These are phyloP conservation scores for Albatrellus sp. DNA, from an alignment of 1,284 basidiomycete species.

Conservation along the genomic window DNA sequence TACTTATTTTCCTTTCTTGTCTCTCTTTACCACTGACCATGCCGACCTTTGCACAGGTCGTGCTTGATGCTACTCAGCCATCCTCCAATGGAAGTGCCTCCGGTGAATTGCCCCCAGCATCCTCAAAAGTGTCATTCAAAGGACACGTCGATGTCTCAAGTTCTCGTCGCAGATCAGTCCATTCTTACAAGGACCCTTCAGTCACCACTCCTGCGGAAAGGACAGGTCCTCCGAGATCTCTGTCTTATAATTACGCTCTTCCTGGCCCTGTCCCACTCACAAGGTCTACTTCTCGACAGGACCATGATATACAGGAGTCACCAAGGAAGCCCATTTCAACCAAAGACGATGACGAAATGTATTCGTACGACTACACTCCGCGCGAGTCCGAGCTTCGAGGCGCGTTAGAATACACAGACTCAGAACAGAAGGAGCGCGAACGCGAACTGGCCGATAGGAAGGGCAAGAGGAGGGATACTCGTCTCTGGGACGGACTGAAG, in stretches of 20 bases:
- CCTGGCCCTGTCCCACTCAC: constrained; percentile 28
- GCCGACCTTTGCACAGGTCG: no score
- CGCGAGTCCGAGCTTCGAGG: constrained; percentile 41
- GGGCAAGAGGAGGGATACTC: constrained; percentile 40
- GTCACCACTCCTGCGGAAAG: constrained; percentile 46
- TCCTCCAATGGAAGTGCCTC: no score
- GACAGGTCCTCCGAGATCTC: constrained; percentile 62
- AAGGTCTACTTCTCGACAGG: constrained; percentile 14
- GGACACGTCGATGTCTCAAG: background rate
- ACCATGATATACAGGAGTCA: constrained; percentile 2
- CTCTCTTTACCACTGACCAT: no score
- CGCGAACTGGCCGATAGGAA: constrained; percentile 34
- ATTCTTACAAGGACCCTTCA: constrained; percentile 12
- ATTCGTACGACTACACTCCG: constrained; percentile 20
- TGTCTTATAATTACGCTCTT: constrained; percentile 51
- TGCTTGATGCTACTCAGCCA: no score
- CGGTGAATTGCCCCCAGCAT: no score
- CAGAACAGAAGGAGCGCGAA: constrained; percentile 26
- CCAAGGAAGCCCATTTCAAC: constrained; percentile 3
- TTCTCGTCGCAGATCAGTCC: background rate
- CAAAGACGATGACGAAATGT: constrained; percentile 12
- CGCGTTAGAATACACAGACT: constrained; percentile 36
- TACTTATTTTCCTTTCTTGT: no score
- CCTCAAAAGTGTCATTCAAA: no score
- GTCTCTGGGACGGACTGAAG: constrained; percentile 25